phyloP scores from a whole-genome alignment of 2,329 filamentous ascomycete species.

The Leptographium procerum region DNA sequence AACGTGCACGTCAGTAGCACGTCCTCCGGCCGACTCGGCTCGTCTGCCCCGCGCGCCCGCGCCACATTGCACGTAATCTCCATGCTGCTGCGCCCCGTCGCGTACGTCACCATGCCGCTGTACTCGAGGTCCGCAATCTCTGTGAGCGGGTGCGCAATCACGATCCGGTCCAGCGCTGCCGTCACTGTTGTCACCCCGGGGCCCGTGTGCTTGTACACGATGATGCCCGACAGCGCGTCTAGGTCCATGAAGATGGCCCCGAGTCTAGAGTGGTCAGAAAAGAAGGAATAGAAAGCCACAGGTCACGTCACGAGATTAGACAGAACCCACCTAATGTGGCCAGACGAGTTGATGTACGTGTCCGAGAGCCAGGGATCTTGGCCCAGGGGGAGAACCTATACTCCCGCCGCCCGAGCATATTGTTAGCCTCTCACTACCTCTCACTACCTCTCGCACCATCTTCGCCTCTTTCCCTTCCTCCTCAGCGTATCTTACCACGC shows the following conservation, averaged over 20 bases:
- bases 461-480: not conserved
- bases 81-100: conserved; percentile 60
- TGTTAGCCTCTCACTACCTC: not conserved
- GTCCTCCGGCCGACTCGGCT: conserved; percentile 34
- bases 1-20: conserved; percentile 43
- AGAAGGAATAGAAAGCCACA: not conserved
- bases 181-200: conserved; percentile 40
- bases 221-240: conserved; percentile 64
- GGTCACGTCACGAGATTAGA: no score
- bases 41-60: conserved; percentile 49
- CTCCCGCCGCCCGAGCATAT: not conserved
- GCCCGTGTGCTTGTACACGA: conserved; percentile 59
- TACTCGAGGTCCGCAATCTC: conserved; percentile 72
- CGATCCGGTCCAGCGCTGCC: conserved; percentile 37
- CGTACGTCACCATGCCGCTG: conserved; percentile 51
- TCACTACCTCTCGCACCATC: not conserved
- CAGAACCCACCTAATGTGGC: conserved; percentile 54
- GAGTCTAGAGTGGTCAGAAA: conserved; percentile 30
- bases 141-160: conserved; percentile 56
- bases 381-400: conserved; percentile 45
- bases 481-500: conserved; percentile 34
- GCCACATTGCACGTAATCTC: conserved; percentile 66
- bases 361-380: conserved; percentile 69
- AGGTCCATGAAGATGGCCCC: conserved; percentile 71
- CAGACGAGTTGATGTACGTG: conserved; percentile 65